Evolutionary conservation across 2,329 filamentous ascomycete species (phyloP).

Genomic region (Aureobasidium sp.): DNA sequence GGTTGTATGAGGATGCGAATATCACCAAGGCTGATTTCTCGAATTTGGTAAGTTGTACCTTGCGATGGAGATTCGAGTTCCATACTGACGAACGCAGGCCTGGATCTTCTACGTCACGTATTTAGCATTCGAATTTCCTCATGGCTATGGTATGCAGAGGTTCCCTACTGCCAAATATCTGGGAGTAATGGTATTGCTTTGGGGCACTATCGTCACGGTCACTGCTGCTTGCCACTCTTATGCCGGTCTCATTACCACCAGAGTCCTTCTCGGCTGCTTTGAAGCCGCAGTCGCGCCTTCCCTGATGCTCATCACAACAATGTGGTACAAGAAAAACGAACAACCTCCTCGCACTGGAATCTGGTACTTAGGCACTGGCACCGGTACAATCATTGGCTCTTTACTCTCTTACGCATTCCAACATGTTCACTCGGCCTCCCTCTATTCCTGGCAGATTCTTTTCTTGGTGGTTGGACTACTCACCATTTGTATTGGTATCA

Average conservation of each 20-base stretch:
- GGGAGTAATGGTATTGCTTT: constrained; percentile 34
- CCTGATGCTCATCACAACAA: constrained; percentile 46
- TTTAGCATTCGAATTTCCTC: constrained; percentile 31
- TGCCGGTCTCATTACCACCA: constrained; percentile 39
- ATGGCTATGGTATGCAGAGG: constrained; percentile 44
- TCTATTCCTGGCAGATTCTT: constrained; percentile 46
- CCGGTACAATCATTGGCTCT: constrained; percentile 49
- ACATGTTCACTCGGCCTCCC: constrained; percentile 28
- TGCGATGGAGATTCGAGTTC: background rate
- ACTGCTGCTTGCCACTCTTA: constrained; percentile 44
- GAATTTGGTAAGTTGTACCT: constrained; percentile 18
- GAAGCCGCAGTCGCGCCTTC: constrained; percentile 47
- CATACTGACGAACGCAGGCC: constrained; percentile 16
- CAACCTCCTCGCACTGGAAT: constrained; percentile 55
- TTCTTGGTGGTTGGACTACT: constrained; percentile 39
- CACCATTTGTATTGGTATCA: constrained; percentile 31
- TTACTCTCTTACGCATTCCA: constrained; percentile 49
- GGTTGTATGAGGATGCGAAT: constrained; percentile 28
- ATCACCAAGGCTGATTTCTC: constrained; percentile 29
- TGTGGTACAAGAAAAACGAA: constrained; percentile 33
- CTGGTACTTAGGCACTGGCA: constrained; percentile 59
- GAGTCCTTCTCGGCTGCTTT: constrained; percentile 45
- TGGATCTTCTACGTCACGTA: constrained; percentile 29
- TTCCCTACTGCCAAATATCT: constrained; percentile 47
- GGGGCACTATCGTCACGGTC: constrained; percentile 40